Evolutionary conservation across 164 flowering plant species (phyloP), one percentile per base, ranked within the genome.

Genomic region (Aristolochia californica): DNA sequence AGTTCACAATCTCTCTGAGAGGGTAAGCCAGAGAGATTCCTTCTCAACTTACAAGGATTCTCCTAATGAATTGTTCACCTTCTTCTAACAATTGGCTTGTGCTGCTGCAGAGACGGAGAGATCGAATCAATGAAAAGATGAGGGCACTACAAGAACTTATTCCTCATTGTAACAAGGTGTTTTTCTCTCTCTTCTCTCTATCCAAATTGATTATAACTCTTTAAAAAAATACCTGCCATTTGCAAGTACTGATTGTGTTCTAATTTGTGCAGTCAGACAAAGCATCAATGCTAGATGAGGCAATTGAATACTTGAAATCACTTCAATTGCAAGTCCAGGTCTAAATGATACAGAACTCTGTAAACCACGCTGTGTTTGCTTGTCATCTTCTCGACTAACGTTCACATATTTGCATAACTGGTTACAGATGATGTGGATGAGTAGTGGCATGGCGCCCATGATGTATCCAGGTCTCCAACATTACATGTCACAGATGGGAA

Each of bases 291-390:
- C 72, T 90, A 48, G 97, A 90, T 58, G 97, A 91, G 70, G 98
- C 97, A 45, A 88, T 91, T 59, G 95, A 88, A 66, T 87, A 91
- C 76, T 65, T 91, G 72, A 91, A 91, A 59, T 77, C 95, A 43
- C 91, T 91, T 30, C 98, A 91, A 67, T 25, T 82, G 63, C 98
- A 91, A 82, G 83, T 91, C 43, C 98, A 91, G 95, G 98, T 88
- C 40, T 15, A 21, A 2, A 23, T 22, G 10, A 50, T 47, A 20
- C 15, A 21, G 27, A 56, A 25, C 28, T 26, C 21, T 5, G n/a
- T 13, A 20, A 27, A 22, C 26, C 13, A 5, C 22, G 14, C 22
- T 9, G n/a, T 55, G 13, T 20, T 27, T 23, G 27, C 5, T n/a
- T 4, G 24, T 28, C 20, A 4, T 7, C 22, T 18, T 21, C 17